Percentiles rank a stretch among this genome's conserved stretches.
Conservation (phyloP, 2,329 filamentous ascomycete genomes). For the Paecilomyces variotii region DNA sequence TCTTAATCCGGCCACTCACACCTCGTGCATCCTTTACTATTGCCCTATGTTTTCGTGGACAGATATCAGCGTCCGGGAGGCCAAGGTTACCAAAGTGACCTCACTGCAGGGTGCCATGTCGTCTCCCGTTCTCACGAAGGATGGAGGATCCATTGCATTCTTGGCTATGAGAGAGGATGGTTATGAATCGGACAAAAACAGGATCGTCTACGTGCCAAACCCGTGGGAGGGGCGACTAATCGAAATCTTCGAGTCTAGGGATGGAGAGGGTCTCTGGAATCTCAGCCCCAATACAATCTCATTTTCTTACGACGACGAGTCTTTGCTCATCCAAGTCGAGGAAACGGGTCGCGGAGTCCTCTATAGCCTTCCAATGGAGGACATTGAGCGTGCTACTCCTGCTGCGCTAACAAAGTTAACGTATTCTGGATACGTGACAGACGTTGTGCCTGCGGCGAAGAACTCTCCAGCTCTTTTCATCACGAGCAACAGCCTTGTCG, state of each 20-base stretch:
- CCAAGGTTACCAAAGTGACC: slow-evolving; percentile 24
- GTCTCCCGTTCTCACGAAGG: slow-evolving; percentile 37
- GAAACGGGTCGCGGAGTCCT: slow-evolving; percentile 35
- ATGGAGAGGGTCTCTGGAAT: slow-evolving; percentile 35
- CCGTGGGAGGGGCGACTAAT: slow-evolving; percentile 33
- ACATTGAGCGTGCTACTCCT: slow-evolving; percentile 20
- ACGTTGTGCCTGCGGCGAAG: slow-evolving; percentile 26
- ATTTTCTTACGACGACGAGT: slow-evolving; percentile 35
- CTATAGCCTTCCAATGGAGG: slow-evolving; percentile 30
- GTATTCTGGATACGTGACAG: slow-evolving; percentile 32
- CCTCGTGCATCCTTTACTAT: slow-evolving; percentile 39
- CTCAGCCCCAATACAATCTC: slow-evolving; percentile 34
- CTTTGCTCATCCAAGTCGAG: slow-evolving; percentile 33
- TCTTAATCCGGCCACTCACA: slow-evolving; percentile 39
- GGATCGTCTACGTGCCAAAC: slow-evolving; percentile 35
- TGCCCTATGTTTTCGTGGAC: slow-evolving; percentile 36
- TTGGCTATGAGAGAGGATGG: slow-evolving; percentile 38
- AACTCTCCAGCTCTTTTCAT: slow-evolving; percentile 32
- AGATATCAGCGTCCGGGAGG: slow-evolving; percentile 21
- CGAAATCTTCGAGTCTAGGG: slow-evolving; percentile 29
- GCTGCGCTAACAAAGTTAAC: slow-evolving; percentile 31
- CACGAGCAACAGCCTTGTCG: slow-evolving; percentile 36
- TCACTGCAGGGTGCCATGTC: slow-evolving; percentile 36
- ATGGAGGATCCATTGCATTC: slow-evolving; percentile 36
- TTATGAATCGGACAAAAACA: slow-evolving; percentile 41